Base-by-base conservation (phyloP, 352 stramenopile species). In the Phytopythium litorale region DNA sequence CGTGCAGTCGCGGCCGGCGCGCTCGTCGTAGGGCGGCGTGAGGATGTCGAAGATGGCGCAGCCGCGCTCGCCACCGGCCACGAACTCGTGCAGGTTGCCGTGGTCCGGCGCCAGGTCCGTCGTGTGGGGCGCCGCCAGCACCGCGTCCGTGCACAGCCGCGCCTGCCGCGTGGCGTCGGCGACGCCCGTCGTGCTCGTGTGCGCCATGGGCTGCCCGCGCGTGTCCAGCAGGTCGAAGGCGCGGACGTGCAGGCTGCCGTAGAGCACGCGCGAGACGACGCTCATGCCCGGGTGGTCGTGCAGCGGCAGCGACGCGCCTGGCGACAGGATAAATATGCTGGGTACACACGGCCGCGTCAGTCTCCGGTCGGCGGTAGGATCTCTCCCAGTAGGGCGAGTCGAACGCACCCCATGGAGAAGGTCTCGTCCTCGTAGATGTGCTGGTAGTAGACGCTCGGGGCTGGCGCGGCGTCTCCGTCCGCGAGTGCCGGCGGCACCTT, bases 11-110 rank as follows among this genome's bases (percentile, higher is more conserved):
- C 83, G 78, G 21, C 76, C 83, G 25, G 76, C 74, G 15, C 79
- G 73, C 7, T 75, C 63, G 52, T 92, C 79, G 64, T 95, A 95
- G 6, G 86, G 86, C n/a, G 86, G 86, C 23, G 84, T 92, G 54
- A 92, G 81, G 58, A 95, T 91, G 75, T 95, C 86, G 45, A 95
- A 84, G 60, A 95, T 88, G 6, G 86, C 86, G 54, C 86, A 95
- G 28, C 86, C 86, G 49, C 85, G 72, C n/a, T 79, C 73, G 28
- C 72, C 70, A 11, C 78, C 84, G n/a, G 80, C 83, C 19, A 90
- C 68, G 32, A 95, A 81, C 60, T 95, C 73, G 60, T 95, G 86
- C 53, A 95, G 60, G 66, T 95, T 95, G 55, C 82, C 79, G 40
- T 64, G 68, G 59, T 87, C 72, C 4, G 86, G 86, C 42, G 89